Evolutionary conservation across 164 flowering plant species (phyloP).

Genomic region (Stephania yunnanensis): DNA sequence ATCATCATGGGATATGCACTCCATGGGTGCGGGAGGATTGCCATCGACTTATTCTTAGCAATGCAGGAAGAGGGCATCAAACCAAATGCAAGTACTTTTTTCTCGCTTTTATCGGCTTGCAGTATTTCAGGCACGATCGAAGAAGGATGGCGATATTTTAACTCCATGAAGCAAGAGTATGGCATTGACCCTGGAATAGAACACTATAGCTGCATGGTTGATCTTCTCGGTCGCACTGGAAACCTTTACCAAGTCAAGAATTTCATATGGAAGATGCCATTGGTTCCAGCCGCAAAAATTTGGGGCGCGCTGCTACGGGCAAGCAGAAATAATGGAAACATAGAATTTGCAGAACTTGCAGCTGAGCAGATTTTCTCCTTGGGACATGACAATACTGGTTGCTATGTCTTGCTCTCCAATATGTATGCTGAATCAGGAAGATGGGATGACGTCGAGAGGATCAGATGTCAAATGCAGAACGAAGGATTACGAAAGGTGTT

Average conservation of each 20-base stretch:
- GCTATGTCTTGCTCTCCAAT: slow-evolving; percentile 56
- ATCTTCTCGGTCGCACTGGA: slow-evolving; percentile 58
- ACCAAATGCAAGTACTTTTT: slow-evolving; percentile 64
- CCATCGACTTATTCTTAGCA: slow-evolving; percentile 34
- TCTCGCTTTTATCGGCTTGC: slow-evolving; percentile 54
- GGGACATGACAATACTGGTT: slow-evolving; percentile 58
- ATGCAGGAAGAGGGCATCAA: slow-evolving; percentile 37
- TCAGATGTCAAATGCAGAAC: slow-evolving; percentile 36
- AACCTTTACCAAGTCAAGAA: slow-evolving; percentile 32
- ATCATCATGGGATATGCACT: slow-evolving; percentile 66
- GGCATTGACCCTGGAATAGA: slow-evolving; percentile 53
- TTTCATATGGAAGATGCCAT: slow-evolving; percentile 50
- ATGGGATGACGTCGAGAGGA: slow-evolving; percentile 56
- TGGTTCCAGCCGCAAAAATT: slow-evolving; percentile 49
- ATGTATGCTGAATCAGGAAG: slow-evolving; percentile 60
- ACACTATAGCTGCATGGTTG: slow-evolving; percentile 67
- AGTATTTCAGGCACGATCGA: slow-evolving; percentile 52
- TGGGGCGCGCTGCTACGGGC: slow-evolving; percentile 70
- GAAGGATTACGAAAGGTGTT: slow-evolving; percentile 37
- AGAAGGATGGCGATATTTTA: slow-evolving; percentile 55
- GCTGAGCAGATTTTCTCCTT: slow-evolving; percentile 36
- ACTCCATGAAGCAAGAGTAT: slow-evolving; percentile 42
- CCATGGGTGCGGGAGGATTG: slow-evolving; percentile 47
- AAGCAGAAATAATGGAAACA: slow-evolving; percentile 38
- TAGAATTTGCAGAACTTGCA: slow-evolving; percentile 49